phyloP scores from a whole-genome alignment of 2,329 filamentous ascomycete species.

The Apiospora hydei region DNA sequence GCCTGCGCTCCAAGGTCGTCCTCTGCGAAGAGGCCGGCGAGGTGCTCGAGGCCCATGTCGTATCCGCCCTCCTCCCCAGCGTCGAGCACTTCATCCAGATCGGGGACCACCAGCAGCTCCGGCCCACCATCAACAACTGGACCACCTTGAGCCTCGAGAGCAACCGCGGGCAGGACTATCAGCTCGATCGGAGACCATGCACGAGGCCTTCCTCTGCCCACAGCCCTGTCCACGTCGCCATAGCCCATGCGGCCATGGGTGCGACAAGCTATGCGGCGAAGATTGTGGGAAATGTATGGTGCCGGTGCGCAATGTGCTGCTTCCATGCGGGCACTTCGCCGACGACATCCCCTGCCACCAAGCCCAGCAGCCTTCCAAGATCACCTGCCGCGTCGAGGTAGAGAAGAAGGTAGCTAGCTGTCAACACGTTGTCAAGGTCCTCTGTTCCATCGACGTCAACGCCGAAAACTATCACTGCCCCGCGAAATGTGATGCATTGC shows the following conservation, averaged over 20 bases:
- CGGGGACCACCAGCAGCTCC: constrained; percentile 68
- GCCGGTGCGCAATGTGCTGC: constrained; percentile 35
- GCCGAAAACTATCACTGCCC: constrained; percentile 53
- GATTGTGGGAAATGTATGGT: constrained; percentile 45
- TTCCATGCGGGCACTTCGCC: constrained; percentile 53
- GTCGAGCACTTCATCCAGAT: constrained; percentile 70
- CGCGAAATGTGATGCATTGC: constrained; percentile 50
- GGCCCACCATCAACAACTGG: constrained; percentile 61
- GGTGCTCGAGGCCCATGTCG: constrained; percentile 68
- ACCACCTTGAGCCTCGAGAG: neutral
- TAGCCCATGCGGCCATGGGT: constrained; percentile 52
- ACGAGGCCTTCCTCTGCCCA: constrained; percentile 54
- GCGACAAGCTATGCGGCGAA: constrained; percentile 51
- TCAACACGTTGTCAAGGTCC: constrained; percentile 56
- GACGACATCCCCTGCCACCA: constrained; percentile 46
- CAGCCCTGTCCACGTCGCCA: constrained; percentile 53
- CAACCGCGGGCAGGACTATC: neutral
- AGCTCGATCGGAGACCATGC: constrained; percentile 48
- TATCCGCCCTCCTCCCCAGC: constrained; percentile 65
- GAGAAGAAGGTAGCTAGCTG: constrained; percentile 60
- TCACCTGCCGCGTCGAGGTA: constrained; percentile 58
- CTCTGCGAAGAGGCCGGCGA: constrained; percentile 75
- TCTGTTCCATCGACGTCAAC: constrained; percentile 58
- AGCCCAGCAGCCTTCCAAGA: constrained; percentile 49
- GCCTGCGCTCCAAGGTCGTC: constrained; percentile 62